Evolutionary conservation across 179 eudicot genomes (phyloP).

Genomic region (Spinacia oleracea): DNA sequence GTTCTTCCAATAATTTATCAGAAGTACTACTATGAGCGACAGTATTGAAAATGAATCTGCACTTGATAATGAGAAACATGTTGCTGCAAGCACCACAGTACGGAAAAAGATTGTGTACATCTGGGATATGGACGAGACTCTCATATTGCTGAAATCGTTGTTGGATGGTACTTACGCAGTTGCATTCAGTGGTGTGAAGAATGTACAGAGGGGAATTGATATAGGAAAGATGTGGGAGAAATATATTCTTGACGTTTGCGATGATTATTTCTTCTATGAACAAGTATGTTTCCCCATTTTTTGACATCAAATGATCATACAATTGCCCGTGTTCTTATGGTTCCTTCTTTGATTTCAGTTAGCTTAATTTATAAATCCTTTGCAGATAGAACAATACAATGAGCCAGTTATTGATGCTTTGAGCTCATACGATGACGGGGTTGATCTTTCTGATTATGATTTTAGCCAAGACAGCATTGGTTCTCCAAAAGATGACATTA

Average conservation of each 20-base stretch:
- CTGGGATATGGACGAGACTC: conserved; percentile 99
- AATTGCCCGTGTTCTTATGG: background rate
- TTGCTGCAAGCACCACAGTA: conserved; percentile 25
- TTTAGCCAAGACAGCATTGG: conserved; percentile 63
- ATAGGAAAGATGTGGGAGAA: conserved; percentile 89
- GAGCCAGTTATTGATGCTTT: conserved; percentile 66
- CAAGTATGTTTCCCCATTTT: conserved; percentile 47
- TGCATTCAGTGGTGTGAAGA: conserved; percentile 69
- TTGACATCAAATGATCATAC: background rate
- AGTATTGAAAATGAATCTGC: conserved; percentile 14
- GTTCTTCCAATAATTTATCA: background rate
- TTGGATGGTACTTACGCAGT: conserved; percentile 69
- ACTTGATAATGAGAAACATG: conserved; percentile 15
- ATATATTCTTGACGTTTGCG: conserved; percentile 76
- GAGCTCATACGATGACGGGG: conserved; percentile 67
- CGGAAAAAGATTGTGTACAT: conserved; percentile 65
- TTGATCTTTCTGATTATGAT: conserved; percentile 72
- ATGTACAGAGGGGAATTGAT: conserved; percentile 67
- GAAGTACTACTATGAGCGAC: conserved; percentile 25
- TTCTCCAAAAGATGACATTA: conserved; percentile 52
- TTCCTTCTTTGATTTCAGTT: conserved; percentile 1
- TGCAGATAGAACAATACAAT: conserved; percentile 79
- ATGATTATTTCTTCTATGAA: conserved; percentile 80
- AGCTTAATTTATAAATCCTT: background rate
- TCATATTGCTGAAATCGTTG: conserved; percentile 86